phyloP scores from a whole-genome alignment of 495 filamentous ascomycete species.

The Platismatia glauca region DNA sequence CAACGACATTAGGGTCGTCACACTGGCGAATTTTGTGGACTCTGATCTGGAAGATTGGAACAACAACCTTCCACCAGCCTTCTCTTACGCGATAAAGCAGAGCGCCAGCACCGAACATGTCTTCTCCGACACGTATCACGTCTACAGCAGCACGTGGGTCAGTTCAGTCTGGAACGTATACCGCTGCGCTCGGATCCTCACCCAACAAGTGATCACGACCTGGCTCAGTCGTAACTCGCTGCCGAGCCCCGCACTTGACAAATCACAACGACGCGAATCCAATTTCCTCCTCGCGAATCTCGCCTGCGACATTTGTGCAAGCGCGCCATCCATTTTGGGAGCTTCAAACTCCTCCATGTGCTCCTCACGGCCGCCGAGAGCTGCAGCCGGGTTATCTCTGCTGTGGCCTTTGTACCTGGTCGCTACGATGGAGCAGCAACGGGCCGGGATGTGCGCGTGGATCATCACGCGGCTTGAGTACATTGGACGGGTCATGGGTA shows the following conservation, averaged over 20 bases:
- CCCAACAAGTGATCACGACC: constrained; percentile 1
- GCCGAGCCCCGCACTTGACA: not conserved
- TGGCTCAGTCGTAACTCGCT: constrained; percentile 7
- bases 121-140: constrained; percentile 39
- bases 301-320: constrained; percentile 6
- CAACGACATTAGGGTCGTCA: constrained; percentile 16
- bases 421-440: constrained; percentile 30
- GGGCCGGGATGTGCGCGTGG: constrained; percentile 35
- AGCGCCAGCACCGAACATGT: constrained; percentile 3
- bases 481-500: constrained; percentile 39
- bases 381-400: constrained; percentile 18
- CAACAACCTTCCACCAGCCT: not conserved
- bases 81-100: not conserved
- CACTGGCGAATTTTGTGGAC: constrained; percentile 10
- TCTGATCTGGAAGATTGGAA: constrained; percentile 7
- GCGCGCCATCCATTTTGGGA: constrained; percentile 9
- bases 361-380: not conserved
- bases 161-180: constrained; percentile 55
- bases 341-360: not conserved
- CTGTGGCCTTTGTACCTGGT: constrained; percentile 43
- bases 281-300: not conserved
- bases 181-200: constrained; percentile 50
- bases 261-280: not conserved
- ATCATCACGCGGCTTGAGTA: constrained; percentile 33
- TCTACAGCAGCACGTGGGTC: constrained; percentile 49